Evolutionary conservation across 2,329 filamentous ascomycete species (phyloP).

Genomic region (Sporothrix phasma): DNA sequence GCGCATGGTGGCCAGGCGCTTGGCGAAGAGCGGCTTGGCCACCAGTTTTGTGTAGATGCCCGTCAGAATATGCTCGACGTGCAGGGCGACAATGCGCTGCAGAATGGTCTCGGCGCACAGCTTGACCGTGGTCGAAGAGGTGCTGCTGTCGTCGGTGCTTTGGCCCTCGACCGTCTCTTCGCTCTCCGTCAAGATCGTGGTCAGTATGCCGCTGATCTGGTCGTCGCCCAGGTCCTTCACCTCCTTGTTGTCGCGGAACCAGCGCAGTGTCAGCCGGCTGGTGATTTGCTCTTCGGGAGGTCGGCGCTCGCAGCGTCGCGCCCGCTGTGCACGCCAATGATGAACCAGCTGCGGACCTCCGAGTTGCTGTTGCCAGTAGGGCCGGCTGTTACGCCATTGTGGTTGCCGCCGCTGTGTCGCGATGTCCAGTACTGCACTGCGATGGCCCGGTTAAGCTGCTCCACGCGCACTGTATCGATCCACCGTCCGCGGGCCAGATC

Average conservation of each 20-base stretch:
- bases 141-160: neutral
- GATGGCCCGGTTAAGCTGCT: conserved; percentile 70
- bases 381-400: neutral
- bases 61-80: conserved; percentile 62
- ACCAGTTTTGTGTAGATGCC: conserved; percentile 53
- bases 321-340: conserved; percentile 58
- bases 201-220: conserved; percentile 32
- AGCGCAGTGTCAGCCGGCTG: conserved; percentile 56
- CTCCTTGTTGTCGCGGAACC: conserved; percentile 77
- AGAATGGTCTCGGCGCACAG: conserved; percentile 69
- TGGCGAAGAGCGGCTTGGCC: conserved; percentile 50
- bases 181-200: conserved; percentile 43
- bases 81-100: conserved; percentile 62
- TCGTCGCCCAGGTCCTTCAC: conserved; percentile 48
- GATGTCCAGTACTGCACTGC: conserved; percentile 86
- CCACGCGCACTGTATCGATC: conserved; percentile 67
- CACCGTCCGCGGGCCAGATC: conserved; percentile 62
- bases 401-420: conserved; percentile 32
- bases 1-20: conserved; percentile 47
- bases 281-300: conserved; percentile 33
- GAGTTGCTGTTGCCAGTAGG: conserved; percentile 28
- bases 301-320: conserved; percentile 17
- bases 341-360: conserved; percentile 59
- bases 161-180: neutral
- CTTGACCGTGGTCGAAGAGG: conserved; percentile 22